These are phyloP conservation scores for Hirschioporus abietinus DNA, from an alignment of 768 basidiomycete genomes.

Conservation along the genomic window DNA sequence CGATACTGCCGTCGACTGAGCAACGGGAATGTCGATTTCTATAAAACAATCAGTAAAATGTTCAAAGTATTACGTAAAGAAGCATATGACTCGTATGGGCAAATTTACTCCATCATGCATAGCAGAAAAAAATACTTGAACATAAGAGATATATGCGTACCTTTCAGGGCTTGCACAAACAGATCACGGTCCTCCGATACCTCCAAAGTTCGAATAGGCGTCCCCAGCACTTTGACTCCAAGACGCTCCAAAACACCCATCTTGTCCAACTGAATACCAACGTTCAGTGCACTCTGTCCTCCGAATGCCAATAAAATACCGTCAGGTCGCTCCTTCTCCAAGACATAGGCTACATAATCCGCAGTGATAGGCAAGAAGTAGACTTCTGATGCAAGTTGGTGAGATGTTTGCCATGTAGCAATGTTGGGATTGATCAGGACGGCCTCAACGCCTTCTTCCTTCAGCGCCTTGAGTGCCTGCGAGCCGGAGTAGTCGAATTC, in stretches of 20 bases:
- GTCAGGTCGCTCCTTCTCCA: constrained; percentile 97
- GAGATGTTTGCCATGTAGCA: constrained; percentile 98
- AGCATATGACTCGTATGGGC: not conserved
- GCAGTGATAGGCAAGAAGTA: constrained; percentile 96
- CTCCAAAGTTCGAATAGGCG: constrained; percentile 90
- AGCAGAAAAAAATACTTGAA: constrained; percentile 3
- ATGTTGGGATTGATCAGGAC: constrained; percentile 99
- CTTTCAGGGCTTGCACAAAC: constrained; percentile 94
- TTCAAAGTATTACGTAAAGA: constrained; percentile 4
- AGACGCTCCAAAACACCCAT: constrained; percentile 95
- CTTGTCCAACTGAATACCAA: constrained; percentile 92
- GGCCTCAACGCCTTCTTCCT: constrained; percentile 90
- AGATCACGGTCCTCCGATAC: constrained; percentile 96
- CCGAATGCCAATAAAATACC: constrained; percentile 97
- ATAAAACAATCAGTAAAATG: constrained; percentile 6
- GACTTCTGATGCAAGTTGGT: constrained; percentile 92
- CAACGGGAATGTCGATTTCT: constrained; percentile 97
- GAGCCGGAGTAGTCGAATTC: constrained; percentile 99
- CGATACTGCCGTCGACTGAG: constrained; percentile 95
- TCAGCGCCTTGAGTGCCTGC: constrained; percentile 95
- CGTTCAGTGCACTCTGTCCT: constrained; percentile 96
- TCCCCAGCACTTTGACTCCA: constrained; percentile 90
- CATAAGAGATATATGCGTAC: constrained; percentile 35
- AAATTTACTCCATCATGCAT: not conserved
- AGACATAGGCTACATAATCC: constrained; percentile 97